Base-by-base conservation (phyloP, 1,284 basidiomycete genomes). In the Moesziomyces antarcticus region DNA sequence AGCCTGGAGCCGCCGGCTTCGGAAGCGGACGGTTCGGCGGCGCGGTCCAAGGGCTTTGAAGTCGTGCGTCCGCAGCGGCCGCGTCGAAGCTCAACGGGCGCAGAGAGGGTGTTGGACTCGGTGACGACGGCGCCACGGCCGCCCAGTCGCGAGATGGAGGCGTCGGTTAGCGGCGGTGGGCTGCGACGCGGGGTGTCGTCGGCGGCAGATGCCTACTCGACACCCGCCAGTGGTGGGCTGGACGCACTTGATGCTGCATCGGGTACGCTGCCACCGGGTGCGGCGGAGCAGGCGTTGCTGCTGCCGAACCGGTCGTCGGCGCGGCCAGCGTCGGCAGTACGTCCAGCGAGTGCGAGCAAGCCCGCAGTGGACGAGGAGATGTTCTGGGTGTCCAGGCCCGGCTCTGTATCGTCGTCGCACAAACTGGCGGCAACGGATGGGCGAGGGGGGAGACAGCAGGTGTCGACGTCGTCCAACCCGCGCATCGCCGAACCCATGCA, bases 31-130 rank as follows among this genome's bases (percentile, higher is more conserved):
- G 59, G 43, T 18, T 55, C 60, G 55, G 54, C 58, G 50, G 45
- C 58, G 35, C 60, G 56, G 37, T 49, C 50, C 20, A 49, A 50
- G 41, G 75, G 75, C 3, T 79, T 79, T 33, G 71, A 79, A 41
- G 77, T 79, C n/a, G 68, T 79, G 5, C 50, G 77, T 37, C 59
- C 71, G 13, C 64, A 69, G 20, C 50, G 74, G 25, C 63, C 74
- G 4, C 30, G 66, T 27, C 25, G 52, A 16, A 64, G 60, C 51
- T 48, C 57, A 8, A 52, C 50, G 18, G 70, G 60, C 7, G 62
- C 60, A 18, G 70, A 70, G 13, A 46, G 50, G 25, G 52, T 43
- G 22, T 42, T 69, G 37, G 65, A 67, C 40, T 73, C 73, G 22
- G 69, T 66, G 2, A 10, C 30, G 8, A 30, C 30, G 30, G 30